Evolutionary conservation across 1,284 basidiomycete species (phyloP), one percentile per base, ranked within the genome.

Genomic region (Ganoderma multipileum): DNA sequence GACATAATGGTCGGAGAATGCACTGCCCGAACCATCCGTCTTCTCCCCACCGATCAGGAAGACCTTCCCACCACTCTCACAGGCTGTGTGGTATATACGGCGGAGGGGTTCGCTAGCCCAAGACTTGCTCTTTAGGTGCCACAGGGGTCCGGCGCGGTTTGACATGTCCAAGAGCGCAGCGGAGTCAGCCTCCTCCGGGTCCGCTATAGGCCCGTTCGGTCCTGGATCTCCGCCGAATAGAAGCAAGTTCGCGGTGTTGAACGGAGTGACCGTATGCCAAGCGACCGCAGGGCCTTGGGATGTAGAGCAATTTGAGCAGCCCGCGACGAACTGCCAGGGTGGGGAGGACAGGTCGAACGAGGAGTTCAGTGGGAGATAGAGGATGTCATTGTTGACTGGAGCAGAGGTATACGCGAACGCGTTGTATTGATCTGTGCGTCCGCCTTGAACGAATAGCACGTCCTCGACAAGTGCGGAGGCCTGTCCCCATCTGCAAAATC

Each of bases 191-290:
- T 78, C 79, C 36, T 86, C 84, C 8, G 85, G 82, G n/a, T 87
- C 79, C 14, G 86, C 83, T 61, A 85, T 83, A 14, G 79, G 77
- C 5, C 89, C 89, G 69, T 86, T 84, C 1, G 89, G 85, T 0
- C 87, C 92, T 9, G 89, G 87, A 74, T 90, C 85, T 9, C 95
- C 95, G 38, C 95, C 95, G 69, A 95, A 94, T 14, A 90, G 78
- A 2, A 96, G 83, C 1, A 90, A 73, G 26, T 83, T 76, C 11
- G 86, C 80, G 5, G 80, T 79, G 67, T 87, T 87, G 80, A 89
- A 85, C 4, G 90, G 86, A 11, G 92, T 91, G 44, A 95, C 80
- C 0, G 91, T 89, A 75, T 95, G 92, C 91, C 94, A 96, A n/a
- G 92, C 87, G 20, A 95, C 83, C 7, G 86, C 79, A 8, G 92